Evolutionary conservation across 352 stramenopile species (phyloP).

Genomic region (Globisporangium mamillatum): DNA sequence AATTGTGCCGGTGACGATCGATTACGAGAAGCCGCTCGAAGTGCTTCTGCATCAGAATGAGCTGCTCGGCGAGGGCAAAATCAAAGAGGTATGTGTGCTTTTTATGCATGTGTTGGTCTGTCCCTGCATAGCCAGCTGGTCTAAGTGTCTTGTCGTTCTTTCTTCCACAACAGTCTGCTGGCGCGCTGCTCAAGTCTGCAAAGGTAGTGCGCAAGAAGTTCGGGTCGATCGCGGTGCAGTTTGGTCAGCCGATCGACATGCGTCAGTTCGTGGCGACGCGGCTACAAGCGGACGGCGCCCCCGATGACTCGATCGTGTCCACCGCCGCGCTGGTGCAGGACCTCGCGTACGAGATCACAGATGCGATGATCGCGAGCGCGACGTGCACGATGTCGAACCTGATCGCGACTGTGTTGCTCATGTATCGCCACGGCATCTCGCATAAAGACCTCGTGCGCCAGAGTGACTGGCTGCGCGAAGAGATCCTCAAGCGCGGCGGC

Average conservation of each 20-base stretch:
- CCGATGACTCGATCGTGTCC: constrained; percentile 30
- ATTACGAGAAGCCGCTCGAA: constrained; percentile 86
- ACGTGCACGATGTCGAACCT: constrained; percentile 77
- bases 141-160: not conserved
- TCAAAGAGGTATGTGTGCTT: constrained; percentile 53
- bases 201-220: constrained; percentile 77
- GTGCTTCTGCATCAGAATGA: constrained; percentile 82
- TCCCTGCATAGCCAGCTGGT: not conserved
- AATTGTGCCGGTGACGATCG: constrained; percentile 82
- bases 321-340: constrained; percentile 46
- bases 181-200: constrained; percentile 63
- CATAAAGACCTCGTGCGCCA: constrained; percentile 69
- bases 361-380: constrained; percentile 59
- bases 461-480: constrained; percentile 65
- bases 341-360: constrained; percentile 73
- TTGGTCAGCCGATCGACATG: constrained; percentile 66
- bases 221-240: constrained; percentile 78
- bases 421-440: constrained; percentile 79
- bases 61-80: constrained; percentile 72
- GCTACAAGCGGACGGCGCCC: constrained; percentile 19
- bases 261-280: constrained; percentile 41
- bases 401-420: constrained; percentile 67
- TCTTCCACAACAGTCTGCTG: constrained; percentile 38
- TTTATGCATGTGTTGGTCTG: not conserved
- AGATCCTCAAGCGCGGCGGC: constrained; percentile 68